Percentiles rank a stretch among this genome's conserved stretches.
phyloP scores from a whole-genome alignment of 2,329 filamentous ascomycete genomes.

The Nemania sp. region DNA sequence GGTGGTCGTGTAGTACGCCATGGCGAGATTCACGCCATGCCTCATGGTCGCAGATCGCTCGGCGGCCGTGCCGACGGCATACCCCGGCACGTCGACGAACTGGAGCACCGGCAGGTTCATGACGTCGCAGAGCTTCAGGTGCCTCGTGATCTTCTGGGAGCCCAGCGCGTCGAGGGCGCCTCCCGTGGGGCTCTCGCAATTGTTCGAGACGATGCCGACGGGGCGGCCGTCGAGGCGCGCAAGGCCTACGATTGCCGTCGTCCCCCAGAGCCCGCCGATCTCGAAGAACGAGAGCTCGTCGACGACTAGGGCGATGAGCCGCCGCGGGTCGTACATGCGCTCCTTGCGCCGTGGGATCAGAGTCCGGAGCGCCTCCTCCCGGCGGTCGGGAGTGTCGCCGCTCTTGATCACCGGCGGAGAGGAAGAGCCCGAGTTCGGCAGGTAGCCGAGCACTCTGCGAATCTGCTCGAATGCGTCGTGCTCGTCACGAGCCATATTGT shows the following conservation, averaged over 20 bases:
- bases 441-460: conserved; percentile 19
- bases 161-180: conserved; percentile 25
- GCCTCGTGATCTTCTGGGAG: conserved; percentile 26
- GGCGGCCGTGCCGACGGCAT: conserved; percentile 24
- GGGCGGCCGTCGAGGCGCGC: conserved; percentile 22
- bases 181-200: conserved; percentile 26
- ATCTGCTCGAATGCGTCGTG: conserved; percentile 24
- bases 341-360: conserved; percentile 26
- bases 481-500: conserved; percentile 24
- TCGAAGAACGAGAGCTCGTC: conserved; percentile 25
- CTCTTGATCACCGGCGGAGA: conserved; percentile 21
- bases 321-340: conserved; percentile 26
- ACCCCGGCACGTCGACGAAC: conserved; percentile 26
- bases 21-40: conserved; percentile 23
- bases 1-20: conserved; percentile 27
- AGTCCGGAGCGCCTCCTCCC: conserved; percentile 21
- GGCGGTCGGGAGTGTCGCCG: conserved; percentile 14
- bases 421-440: conserved; percentile 26
- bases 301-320: conserved; percentile 17
- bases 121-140: conserved; percentile 25
- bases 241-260: conserved; percentile 24
- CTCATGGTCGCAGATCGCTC: conserved; percentile 27
- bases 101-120: conserved; percentile 27
- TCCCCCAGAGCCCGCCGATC: conserved; percentile 27
- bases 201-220: conserved; percentile 24